Evolutionary conservation across 768 basidiomycete species (phyloP), one percentile per base, ranked within the genome.

Genomic region (Podaxis carcinomalis): DNA sequence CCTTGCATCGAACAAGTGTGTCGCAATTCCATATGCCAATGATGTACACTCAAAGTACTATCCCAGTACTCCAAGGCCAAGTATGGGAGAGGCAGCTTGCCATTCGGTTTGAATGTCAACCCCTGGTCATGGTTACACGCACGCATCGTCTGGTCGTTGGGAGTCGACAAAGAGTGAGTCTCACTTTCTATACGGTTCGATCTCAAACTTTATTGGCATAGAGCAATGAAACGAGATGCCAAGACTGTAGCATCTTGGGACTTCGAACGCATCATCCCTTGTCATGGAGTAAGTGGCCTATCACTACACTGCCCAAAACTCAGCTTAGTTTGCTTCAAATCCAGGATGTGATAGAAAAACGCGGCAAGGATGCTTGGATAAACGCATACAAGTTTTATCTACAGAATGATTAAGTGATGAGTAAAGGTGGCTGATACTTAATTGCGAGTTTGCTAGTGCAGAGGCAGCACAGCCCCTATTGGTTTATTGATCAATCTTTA

Each of bases 1-100:
- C 92, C 93, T 0, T 76, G 83, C 3, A 86, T 70, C 1, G 93
- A 95, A 72, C 92, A 94, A 74, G 86, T 85, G 59, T 42, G 67
- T 60, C 1, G 4, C 25, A 25, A 2, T 16, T 40, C 6, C n/a
- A 10, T 46, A 14, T 5, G 28, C 51, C 39, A 54, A 13, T 60
- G 6, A 11, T 37, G 37, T 21, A 58, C 25, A 27, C 52, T 61
- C 21, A 55, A 50, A 49, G 32, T 9, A 50, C 21, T 36, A 14
- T 49, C 23, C 23, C 51, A 80, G 77, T 80, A 80, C 62, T 78
- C 78, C 7, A 80, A 78, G 62, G 68, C 74, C 1, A 74, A 73
- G 21, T 56, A 64, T 2, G 42, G 59, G 11, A 25, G 42, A 16
- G 52, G 42, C 66, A 70, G 16, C 64, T 51, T 56, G 64, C 51